Evolutionary conservation across 441 rosid genomes (phyloP), one percentile per base, ranked within the genome.

Genomic region (Melastoma candidum): DNA sequence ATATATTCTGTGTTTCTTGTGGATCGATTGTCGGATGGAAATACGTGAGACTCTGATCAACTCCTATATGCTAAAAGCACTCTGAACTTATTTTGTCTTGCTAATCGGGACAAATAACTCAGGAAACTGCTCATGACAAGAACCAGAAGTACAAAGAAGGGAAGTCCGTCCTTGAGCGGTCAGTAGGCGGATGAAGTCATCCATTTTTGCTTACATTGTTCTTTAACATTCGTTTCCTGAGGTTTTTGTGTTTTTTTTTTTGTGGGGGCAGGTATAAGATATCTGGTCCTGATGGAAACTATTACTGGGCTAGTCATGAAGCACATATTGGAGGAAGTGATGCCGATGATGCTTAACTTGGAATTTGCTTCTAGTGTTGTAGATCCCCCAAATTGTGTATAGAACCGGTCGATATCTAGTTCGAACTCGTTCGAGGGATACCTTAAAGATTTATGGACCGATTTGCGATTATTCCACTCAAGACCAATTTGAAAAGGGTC

Each of bases 11-110:
- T 51, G 87, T 85, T 47, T 64, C 65, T 13, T 85, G 97, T 69
- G 95, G 95, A 72, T 83, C 95, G 17, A 74, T 85, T 54, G 82
- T 83, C 36, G 97, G 97, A 44, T 88, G 92, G 97, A 85, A 85
- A 85, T 85, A 85, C 51, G 96, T 88, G 79, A 74, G 77, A 61
- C 56, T 36, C 13, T 22, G 59, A 32, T 32, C 7, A 4, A 32
- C 1, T 32, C 41, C 8, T 32, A 4, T 4, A 32, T 32, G 41
- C 41, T 32, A 32, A 32, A 32, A 32, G 41, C 41, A 32, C 8
- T 8, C 5, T 1, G 7, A 32, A 32, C 6, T 4, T 8, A 8
- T 32, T 6, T 32, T 32, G 5, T 32, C 41, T 32, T 32, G 6
- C 41, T 32, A 32, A 32, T 32, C 41, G 41, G 7, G 5, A 32